phyloP scores from a whole-genome alignment of 2,329 filamentous ascomycete species.

The Onygena corvina region DNA sequence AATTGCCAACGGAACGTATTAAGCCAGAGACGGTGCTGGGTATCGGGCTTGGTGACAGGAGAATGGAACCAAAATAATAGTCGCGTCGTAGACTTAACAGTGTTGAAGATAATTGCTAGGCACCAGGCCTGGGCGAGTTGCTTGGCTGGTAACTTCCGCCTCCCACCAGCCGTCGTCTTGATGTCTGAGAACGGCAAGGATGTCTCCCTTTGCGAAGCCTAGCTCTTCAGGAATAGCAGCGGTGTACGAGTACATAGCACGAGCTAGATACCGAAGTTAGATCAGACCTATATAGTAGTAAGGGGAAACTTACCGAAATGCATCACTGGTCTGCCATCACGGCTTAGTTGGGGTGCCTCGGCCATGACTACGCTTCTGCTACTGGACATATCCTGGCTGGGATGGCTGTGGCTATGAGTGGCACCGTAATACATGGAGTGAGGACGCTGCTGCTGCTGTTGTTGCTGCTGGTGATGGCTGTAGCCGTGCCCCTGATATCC shows the following conservation, averaged over 20 bases:
- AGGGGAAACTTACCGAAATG: constrained; percentile 71
- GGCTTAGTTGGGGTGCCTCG: constrained; percentile 55
- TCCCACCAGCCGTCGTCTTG: constrained; percentile 99
- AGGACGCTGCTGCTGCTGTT: constrained; percentile 39
- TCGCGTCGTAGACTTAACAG: constrained; percentile 30
- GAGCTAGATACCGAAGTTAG: constrained; percentile 46
- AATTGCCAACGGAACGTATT: too few relatives aligned
- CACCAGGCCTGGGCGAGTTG: constrained; percentile 44
- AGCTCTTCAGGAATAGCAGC: constrained; percentile 93
- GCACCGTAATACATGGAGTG: constrained; percentile 40
- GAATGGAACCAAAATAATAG: background rate
- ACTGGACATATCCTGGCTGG: constrained; percentile 44
- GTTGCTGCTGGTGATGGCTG: too few relatives aligned
- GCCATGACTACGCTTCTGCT: constrained; percentile 76
- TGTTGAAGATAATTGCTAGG: constrained; percentile 56
- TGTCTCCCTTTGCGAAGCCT: constrained; percentile 82
- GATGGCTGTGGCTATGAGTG: constrained; percentile 22
- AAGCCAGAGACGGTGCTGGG: too few relatives aligned
- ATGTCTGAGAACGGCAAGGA: constrained; percentile 72
- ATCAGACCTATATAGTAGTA: constrained; percentile 1
- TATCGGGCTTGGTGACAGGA: too few relatives aligned
- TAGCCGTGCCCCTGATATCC: background rate
- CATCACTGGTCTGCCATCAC: constrained; percentile 74
- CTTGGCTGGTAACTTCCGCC: constrained; percentile 63
- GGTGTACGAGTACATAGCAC: constrained; percentile 86